phyloP scores from a whole-genome alignment of 208 protist species.

The Trichomonas vaginalis region DNA sequence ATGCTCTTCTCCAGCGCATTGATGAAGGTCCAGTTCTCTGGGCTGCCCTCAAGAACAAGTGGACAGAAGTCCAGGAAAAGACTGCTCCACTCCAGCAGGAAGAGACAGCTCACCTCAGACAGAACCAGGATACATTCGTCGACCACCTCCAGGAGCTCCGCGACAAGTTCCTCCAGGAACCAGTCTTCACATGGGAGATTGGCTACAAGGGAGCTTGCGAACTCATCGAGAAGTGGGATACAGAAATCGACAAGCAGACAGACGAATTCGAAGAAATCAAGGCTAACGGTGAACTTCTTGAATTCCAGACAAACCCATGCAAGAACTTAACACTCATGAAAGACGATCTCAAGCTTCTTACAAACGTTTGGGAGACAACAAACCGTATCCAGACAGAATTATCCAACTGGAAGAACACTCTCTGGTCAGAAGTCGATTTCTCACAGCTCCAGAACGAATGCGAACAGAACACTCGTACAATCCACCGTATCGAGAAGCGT shows the following conservation, averaged over 20 bases:
- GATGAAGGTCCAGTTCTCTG: neutral
- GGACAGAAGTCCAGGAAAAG: neutral
- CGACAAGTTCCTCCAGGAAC: constrained; percentile 49
- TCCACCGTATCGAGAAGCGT: neutral
- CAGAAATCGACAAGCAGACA: neutral
- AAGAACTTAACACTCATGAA: neutral
- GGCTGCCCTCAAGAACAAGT: neutral
- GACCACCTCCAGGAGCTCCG: constrained; percentile 56
- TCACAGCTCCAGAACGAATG: neutral
- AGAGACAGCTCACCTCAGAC: constrained; percentile 43
- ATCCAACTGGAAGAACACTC: neutral
- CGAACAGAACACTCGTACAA: neutral
- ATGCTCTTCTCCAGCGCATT: neutral
- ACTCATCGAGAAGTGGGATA: neutral
- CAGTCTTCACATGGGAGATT: constrained; percentile 53
- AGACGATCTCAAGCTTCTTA: neutral
- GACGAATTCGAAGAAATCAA: neutral
- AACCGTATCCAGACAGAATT: neutral
- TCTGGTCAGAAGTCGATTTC: neutral
- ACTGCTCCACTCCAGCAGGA: constrained; percentile 38
- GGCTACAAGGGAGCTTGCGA: neutral
- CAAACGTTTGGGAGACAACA: neutral
- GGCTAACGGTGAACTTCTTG: constrained; percentile 6
- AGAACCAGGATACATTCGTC: constrained; percentile 34
- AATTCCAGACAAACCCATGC: neutral